Evolutionary conservation across 192 early-diverging fungal genomes (phyloP).

Genomic region (Podila horticola): DNA sequence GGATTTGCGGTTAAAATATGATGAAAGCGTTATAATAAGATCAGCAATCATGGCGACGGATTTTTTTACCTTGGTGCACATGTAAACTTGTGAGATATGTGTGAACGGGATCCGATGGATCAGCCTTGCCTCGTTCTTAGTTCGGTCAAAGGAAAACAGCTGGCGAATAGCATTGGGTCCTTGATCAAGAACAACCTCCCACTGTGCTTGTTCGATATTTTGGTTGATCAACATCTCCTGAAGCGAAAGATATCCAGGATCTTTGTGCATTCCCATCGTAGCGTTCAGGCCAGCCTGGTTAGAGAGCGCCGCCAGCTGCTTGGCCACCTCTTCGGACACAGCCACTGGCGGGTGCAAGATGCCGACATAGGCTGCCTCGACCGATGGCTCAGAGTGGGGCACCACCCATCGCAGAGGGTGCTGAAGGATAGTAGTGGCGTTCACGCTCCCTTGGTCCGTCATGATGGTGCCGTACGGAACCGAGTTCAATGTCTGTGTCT

Average conservation of each 20-base stretch:
- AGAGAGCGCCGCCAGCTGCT: conserved; percentile 40
- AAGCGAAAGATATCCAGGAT: conserved; percentile 37
- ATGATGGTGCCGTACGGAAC: conserved; percentile 44
- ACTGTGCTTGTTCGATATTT: conserved; percentile 31
- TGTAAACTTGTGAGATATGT: conserved; percentile 40
- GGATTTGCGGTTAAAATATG: background rate
- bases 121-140: conserved; percentile 39
- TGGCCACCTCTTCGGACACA: conserved; percentile 42
- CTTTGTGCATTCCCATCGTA: conserved; percentile 37
- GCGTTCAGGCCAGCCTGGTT: conserved; percentile 44
- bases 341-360: conserved; percentile 47
- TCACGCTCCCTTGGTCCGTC: conserved; percentile 45
- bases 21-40: background rate
- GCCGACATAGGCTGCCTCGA: conserved; percentile 44
- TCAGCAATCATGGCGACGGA: background rate
- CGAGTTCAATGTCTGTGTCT: conserved; percentile 16
- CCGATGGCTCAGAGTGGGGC: conserved; percentile 14
- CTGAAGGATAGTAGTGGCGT: conserved; percentile 27
- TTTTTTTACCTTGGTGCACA: conserved; percentile 42
- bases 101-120: conserved; percentile 41
- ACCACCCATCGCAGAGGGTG: conserved; percentile 38
- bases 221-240: conserved; percentile 40
- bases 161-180: conserved; percentile 28
- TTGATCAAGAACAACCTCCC: conserved; percentile 33
- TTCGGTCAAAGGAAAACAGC: conserved; percentile 44